Conservation (phyloP, 345 rosid genomes). For the Heritiera fomes region DNA sequence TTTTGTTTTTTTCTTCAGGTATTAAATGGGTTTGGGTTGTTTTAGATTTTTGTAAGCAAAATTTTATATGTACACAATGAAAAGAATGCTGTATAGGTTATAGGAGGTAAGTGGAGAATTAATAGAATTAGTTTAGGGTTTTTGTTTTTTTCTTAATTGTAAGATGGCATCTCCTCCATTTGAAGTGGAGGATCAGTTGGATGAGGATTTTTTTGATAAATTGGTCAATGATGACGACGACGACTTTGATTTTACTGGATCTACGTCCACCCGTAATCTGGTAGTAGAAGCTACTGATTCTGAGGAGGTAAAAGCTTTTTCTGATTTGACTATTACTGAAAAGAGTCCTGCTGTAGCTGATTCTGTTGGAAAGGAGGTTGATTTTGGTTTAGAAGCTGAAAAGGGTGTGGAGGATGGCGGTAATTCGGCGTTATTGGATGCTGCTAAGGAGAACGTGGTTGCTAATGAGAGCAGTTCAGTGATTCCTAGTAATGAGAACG, state of each 20-base stretch:
- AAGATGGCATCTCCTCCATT: conserved; percentile 82
- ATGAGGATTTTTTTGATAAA: conserved; percentile 93
- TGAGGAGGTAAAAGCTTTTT: conserved; percentile 53
- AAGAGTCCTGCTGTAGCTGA: conserved; percentile 22
- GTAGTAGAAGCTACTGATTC: conserved; percentile 44
- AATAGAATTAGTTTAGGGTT: conserved; percentile 6
- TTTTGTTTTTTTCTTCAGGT: neutral
- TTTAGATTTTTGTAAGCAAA: conserved; percentile 6
- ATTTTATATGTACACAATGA: neutral
- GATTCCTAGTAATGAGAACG: neutral
- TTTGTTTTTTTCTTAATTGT: neutral
- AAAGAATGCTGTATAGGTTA: neutral
- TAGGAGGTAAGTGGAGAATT: neutral
- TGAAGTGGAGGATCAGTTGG: conserved; percentile 92
- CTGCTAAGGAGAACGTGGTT: conserved; percentile 17
- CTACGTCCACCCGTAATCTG: conserved; percentile 27
- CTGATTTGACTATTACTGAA: conserved; percentile 52
- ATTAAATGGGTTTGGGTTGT: conserved; percentile 23
- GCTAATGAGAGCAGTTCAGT: conserved; percentile 11
- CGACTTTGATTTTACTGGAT: conserved; percentile 25
- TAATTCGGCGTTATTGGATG: conserved; percentile 28
- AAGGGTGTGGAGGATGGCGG: conserved; percentile 16
- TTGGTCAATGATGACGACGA: conserved; percentile 77
- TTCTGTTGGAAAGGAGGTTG: conserved; percentile 37
- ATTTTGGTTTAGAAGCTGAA: conserved; percentile 23